Conservation (phyloP, 768 basidiomycete species). For the Termitomyces sp. region DNA sequence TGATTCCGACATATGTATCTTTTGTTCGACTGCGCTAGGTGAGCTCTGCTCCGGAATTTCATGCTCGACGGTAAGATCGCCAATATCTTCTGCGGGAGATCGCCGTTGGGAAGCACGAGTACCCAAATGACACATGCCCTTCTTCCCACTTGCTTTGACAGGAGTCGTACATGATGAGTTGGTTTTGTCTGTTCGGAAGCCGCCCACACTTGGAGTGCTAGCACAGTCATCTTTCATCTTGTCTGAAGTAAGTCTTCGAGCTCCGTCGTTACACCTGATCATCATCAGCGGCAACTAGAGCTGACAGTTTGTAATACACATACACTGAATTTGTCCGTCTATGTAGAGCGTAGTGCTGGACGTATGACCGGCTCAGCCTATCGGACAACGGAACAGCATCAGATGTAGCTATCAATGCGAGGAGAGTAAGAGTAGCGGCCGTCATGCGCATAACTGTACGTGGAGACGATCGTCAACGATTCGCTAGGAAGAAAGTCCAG, state of each 20-base stretch:
- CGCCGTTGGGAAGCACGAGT: neutral
- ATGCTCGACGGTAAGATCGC: neutral
- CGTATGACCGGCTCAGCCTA: neutral
- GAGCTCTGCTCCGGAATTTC: neutral
- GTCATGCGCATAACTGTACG: slow-evolving; percentile 1
- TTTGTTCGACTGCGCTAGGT: neutral
- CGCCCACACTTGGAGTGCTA: neutral
- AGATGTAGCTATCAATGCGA: neutral
- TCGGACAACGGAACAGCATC: slow-evolving; percentile 2
- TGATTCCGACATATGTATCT: neutral
- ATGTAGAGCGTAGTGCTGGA: neutral
- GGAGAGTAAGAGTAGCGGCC: slow-evolving; percentile 1
- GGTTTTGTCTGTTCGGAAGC: neutral
- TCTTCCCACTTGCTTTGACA: neutral
- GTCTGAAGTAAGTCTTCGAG: neutral
- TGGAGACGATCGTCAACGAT: slow-evolving; percentile 8
- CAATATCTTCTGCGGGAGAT: neutral
- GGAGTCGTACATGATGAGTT: neutral
- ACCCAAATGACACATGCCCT: neutral
- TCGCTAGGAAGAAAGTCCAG: slow-evolving; percentile 8
- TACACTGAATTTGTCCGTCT: neutral
- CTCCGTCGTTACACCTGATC: neutral
- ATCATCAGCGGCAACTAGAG: neutral
- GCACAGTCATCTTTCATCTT: neutral
- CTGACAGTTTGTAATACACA: neutral